Conservation (phyloP, 352 stramenopile species). For the Aphanomyces stellatus region DNA sequence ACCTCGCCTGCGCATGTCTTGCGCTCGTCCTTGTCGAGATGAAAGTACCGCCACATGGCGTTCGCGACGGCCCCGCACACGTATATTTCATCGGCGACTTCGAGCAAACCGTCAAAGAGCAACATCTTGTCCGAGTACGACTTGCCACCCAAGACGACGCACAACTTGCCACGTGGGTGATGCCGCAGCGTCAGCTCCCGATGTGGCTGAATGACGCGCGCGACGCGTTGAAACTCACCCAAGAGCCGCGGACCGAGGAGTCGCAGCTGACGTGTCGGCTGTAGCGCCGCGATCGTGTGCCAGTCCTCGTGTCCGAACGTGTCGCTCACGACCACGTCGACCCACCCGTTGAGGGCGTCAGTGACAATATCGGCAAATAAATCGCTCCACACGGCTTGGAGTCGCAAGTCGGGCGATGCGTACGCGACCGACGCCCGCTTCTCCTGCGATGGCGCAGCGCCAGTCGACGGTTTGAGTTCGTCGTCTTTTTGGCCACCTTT, state of each 20-base stretch:
- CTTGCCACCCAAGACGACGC: slow-evolving; percentile 40
- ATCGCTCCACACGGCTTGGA: not conserved
- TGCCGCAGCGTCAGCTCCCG: not conserved
- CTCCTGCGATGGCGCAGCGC: not conserved
- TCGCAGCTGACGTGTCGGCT: not conserved
- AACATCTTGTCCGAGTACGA: slow-evolving; percentile 45
- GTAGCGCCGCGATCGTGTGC: not conserved
- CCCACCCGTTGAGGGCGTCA: not conserved
- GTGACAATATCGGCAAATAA: not conserved
- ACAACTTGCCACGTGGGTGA: not conserved
- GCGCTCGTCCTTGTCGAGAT: slow-evolving; percentile 25
- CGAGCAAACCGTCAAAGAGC: slow-evolving; percentile 53
- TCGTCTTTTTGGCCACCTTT: slow-evolving; percentile 1
- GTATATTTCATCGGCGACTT: slow-evolving; percentile 47
- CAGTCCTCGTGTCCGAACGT: slow-evolving; percentile 3
- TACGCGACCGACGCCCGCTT: not conserved
- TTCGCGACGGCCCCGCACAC: slow-evolving; percentile 56
- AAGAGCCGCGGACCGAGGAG: not conserved
- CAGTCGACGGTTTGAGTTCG: not conserved
- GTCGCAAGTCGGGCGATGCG: not conserved
- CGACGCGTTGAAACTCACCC: not conserved
- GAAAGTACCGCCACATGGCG: slow-evolving; percentile 37
- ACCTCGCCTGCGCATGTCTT: not conserved
- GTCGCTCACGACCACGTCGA: not conserved
- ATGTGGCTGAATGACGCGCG: not conserved